Evolutionary conservation across 2,329 filamentous ascomycete species (phyloP), one percentile per base, ranked within the genome.

Genomic region (Coniella vitis): DNA sequence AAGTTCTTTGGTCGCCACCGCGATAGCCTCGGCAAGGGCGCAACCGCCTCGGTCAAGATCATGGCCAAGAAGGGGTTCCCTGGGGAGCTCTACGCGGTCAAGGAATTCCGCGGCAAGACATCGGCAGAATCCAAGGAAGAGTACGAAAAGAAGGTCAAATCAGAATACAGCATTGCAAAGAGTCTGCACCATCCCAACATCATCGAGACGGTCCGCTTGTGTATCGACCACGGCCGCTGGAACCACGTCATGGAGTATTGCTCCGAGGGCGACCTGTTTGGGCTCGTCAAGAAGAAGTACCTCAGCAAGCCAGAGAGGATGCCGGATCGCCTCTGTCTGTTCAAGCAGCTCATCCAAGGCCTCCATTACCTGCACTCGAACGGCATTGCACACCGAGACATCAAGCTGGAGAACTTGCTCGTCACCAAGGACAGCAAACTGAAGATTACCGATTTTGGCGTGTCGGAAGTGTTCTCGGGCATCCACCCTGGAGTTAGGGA

Each of bases 191-290:
- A 95, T 62, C 87, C 89, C 44, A 95, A 95, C 64, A 87, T 95
- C 58, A 86, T 95, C 55, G 79, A 88, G 65, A 90, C 87, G 0
- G 69, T 90, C 48, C 80, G 84, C 25, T 73, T 95, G 5, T 93
- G 88, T 69, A 81, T 78, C 13, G 77, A 90, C 57, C 78, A 83
- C 57, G 81, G 79, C 29, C 81, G 84, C 35, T 94, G 87, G 86
- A 90, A 89, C 63, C 87, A 94, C 63, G 87, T 95, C 48, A 95
- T 95, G 90, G 88, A 95, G 63, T 94, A 87, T 64, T 95, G 90
- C 69, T 76, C 80, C 3, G 81, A 88, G 57, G 89, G 90, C 39
- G 90, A 95, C 61, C 70, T 95, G 5, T 91, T 86, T 63, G 74
- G 75, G 54, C 70, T 95, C 12, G 83, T 94, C 35, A 78, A 83